Base-by-base conservation (phyloP, 768 basidiomycete species). In the Pleurotus citrinopileatus region DNA sequence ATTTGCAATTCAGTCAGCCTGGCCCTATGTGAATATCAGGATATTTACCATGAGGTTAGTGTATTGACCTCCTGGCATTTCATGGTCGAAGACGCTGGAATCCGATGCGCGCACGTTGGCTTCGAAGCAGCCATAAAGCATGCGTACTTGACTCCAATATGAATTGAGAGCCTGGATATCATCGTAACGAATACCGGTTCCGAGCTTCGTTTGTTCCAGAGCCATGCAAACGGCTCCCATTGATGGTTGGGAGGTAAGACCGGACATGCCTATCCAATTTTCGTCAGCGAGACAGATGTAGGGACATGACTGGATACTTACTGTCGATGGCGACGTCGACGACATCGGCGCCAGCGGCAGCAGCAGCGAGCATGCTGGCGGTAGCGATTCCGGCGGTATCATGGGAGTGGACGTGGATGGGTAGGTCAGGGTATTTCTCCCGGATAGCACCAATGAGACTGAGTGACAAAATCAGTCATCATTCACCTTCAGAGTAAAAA, bases 351-450 rank as follows among this genome's bases (percentile, higher is more conserved):
- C 97, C 97, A n/a, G 97, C 97, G 8, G 88, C 87, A 2, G 97
- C 97, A 20, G 83, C 84, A 3, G 97, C 97, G 56, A 99, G 72
- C 97, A 98, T 98, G 64, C 89, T 94, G n/a, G 96, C 93, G 44
- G 92, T 79, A 25, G 97, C 91, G 63, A 99, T 98, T 72, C 97
- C 97, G 48, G 97, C 97, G 25, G 97, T 99, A 71, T 99, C 97
- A 71, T 99, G 97, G 10, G 97, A 98, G 75, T 99, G 97, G 32
- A 99, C 96, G 68, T 99, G 97, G 69, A 99, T 98, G 26, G 97
- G 95, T 53, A 99, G 82, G 67, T 97, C 94, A 36, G 97, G 97
- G 72, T 98, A 89, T 62, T 92, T 94, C 75, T 91, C 84, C 66
- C 97, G 84, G 71, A 99, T 96, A 10, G 94, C 89, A 60, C 93